Base-by-base conservation (phyloP, 495 filamentous ascomycete species). In the Neurospora sp. region DNA sequence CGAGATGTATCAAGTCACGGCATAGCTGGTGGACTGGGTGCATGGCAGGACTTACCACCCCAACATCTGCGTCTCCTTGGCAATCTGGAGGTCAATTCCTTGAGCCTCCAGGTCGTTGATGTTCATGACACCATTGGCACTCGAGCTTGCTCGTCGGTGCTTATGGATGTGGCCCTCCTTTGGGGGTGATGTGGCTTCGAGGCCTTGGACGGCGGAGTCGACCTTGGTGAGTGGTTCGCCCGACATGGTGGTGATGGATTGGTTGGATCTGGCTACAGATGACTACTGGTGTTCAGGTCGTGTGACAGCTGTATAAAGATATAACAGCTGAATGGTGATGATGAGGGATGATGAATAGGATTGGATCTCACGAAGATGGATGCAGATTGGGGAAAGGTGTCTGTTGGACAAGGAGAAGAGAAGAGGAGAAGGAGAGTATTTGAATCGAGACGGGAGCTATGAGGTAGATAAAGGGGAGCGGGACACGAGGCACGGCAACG, bases 11-110 rank as follows among this genome's bases (percentile, higher is more conserved):
- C 39, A 39, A 20, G 46, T n/a, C 37, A 31, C 27, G 10, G 40
- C 20, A 72, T 42, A 10, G 49, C 11, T 12, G 38, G 39, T 39
- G 69, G 14, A 38, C 20, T 60, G 46, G 38, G 37, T 66, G 38
- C 42, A 70, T 69, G 73, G 39, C 18, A 71, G 79, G 66, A 83
- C 92, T 80, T 88, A 97, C 94, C 94, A 97, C 80, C 93, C 93
- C 41, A 93, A 90, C 80, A 89, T 91, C 83, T 97, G 94, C 71
- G 94, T 95, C 83, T 97, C 94, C 76, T 91, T 91, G 70, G 94
- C 93, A 76, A 97, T 90, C 75, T 90, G 84, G 39, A 97, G 81
- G 73, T 91, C 88, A 79, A 90, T 93, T 72, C 87, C 86, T 75
- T 93, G 88, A 76, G 89, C 89, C 83, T 95, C 91, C 75, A 97